Conservation (phyloP, 257 asterid species). For the Nicotiana noctiflora region DNA sequence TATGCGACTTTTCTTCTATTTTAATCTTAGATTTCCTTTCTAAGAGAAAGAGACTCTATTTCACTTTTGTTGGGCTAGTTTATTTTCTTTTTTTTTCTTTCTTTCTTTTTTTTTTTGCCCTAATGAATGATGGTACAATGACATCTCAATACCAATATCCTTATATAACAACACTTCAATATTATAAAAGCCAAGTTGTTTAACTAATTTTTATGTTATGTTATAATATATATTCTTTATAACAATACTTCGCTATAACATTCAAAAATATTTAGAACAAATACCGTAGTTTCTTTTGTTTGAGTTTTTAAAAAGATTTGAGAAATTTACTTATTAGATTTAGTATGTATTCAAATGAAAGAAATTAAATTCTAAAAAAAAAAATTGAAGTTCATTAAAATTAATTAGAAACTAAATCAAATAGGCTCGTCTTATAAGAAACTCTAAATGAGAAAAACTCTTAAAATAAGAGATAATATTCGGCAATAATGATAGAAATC, state of each 20-base stretch:
- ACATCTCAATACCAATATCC: too few species aligned
- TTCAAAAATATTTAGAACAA: too few species aligned
- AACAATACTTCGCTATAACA: too few species aligned
- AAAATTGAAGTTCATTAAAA: not conserved
- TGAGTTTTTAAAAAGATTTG: not conserved
- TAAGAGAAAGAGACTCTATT: not conserved
- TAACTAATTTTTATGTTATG: too few species aligned
- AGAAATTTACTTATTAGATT: not conserved
- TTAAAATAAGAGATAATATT: not conserved
- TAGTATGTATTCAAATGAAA: not conserved
- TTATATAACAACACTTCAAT: too few species aligned
- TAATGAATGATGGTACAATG: not conserved
- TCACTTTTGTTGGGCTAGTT: not conserved
- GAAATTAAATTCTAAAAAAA: not conserved
- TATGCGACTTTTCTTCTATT: not conserved
- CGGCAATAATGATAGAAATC: not conserved
- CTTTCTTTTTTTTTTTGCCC: not conserved
- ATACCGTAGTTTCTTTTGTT: not conserved
- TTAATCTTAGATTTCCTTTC: not conserved
- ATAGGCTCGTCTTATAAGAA: too few species aligned
- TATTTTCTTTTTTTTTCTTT: not conserved
- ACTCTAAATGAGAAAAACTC: not conserved
- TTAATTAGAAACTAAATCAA: too few species aligned
- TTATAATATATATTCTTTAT: too few species aligned
- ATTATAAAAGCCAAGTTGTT: too few species aligned